Base-by-base conservation (phyloP, 306 rosid genomes). In the Dalbergia cultrata region DNA sequence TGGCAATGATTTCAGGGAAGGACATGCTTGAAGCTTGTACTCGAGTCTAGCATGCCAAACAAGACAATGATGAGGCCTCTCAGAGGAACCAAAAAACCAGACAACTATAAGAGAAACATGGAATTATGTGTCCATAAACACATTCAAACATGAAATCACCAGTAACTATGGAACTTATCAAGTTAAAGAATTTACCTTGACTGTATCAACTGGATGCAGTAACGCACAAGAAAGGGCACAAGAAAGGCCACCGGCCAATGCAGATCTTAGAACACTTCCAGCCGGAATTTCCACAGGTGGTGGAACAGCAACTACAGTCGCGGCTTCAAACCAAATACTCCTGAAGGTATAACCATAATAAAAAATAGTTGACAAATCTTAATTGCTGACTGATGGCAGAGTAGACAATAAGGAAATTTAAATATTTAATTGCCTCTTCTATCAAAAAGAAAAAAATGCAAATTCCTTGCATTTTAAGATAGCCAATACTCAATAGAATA, bases 321-420 rank as follows among this genome's bases (percentile, higher is more conserved):
- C 99, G 83, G 99, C 99, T 85, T 96, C 98, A 87, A 96, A 96
- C 99, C 99, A 96, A 81, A 96, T 90, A 82, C 97, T 93, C 97
- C 99, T 95, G 91, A 59, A 86, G 37, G 60, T 54, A 57, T 74
- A 64, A 52, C 61, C 80, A 76, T 47, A 63, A 22, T 5, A 81
- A 26, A 75, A 34, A 84, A 64, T 75, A 81, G 75, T 81, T 69
- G 74, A 61, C 74, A 43, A 71, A 81, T 44, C 71, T 69, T 9
- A 56, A 47, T 59, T 65, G 71, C 34, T 66, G 81, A 37, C 63
- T 70, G 66, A 39, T 35, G 37, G n/a, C 64, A 19, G 19, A 39
- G 26, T 70, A 58, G 45, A 16, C 64, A 31, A 56, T 26, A 13
- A 60, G 54, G 16, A 41, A 78, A 67, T 49, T 61, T 52, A 60